A percentile compares a stretch with the other conserved stretches of the same genome.
These are phyloP conservation scores for sunflower (Helianthus annuus) DNA, from an alignment of 129 eudicot genomes.

Conservation along the genomic window HanXRQr2.0-SUNRISE NC_035449.2:44867057-44867556, in stretches of 20 bases:
- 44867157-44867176: slow-evolving; percentile 84
- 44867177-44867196: slow-evolving; percentile 86
- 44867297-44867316: slow-evolving; percentile 89
- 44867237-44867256: slow-evolving; percentile 99
- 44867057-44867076: background rate
- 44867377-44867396: too few species aligned
- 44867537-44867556: too few species aligned
- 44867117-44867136: slow-evolving; percentile 15
- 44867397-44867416: too few species aligned
- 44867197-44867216: slow-evolving; percentile 94
- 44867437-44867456: too few species aligned
- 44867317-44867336: background rate
- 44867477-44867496: too few species aligned
- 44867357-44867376: too few species aligned
- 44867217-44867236: slow-evolving; percentile 98
- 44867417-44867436: too few species aligned
- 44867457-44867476: too few species aligned
- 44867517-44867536: too few species aligned
- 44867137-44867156: slow-evolving; percentile 60
- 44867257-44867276: slow-evolving; percentile 99
- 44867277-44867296: slow-evolving; percentile 96
- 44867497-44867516: too few species aligned
- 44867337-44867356: background rate
- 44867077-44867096: background rate
- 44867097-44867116: background rate